These are phyloP conservation scores for Clarireedia sp. DNA, from an alignment of 2,329 filamentous ascomycete genomes.

Conservation along the genomic window DNA sequence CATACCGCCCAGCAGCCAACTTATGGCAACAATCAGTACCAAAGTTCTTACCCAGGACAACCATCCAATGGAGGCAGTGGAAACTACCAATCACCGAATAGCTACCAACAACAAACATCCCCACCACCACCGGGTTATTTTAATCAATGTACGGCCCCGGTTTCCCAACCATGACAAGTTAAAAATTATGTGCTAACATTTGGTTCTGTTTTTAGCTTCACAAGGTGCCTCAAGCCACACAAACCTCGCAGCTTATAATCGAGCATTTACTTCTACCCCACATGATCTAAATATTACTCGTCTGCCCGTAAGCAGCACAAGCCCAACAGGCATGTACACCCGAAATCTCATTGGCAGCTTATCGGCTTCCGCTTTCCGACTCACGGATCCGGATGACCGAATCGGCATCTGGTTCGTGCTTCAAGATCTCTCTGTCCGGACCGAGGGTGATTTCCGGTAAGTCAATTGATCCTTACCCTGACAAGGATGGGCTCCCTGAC, in stretches of 20 bases:
- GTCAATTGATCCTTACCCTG: slow-evolving; percentile 19
- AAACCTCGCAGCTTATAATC: slow-evolving; percentile 6
- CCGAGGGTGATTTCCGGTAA: slow-evolving; percentile 84
- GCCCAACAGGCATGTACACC: slow-evolving; percentile 78
- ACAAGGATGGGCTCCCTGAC: background rate
- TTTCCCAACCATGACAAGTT: background rate
- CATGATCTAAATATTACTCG: slow-evolving; percentile 18
- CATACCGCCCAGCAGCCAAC: background rate
- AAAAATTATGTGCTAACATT: background rate
- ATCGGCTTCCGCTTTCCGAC: slow-evolving; percentile 76
- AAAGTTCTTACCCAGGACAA: background rate
- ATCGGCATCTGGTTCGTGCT: slow-evolving; percentile 95
- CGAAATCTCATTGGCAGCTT: slow-evolving; percentile 90
- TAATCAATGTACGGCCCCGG: slow-evolving; percentile 1
- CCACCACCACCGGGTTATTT: slow-evolving; percentile 4
- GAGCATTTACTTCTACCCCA: slow-evolving; percentile 12
- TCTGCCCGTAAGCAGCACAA: slow-evolving; percentile 25
- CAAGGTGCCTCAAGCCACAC: slow-evolving; percentile 13
- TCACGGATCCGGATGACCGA: slow-evolving; percentile 71
- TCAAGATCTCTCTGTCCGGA: slow-evolving; percentile 89
- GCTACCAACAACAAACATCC: slow-evolving; percentile 33
- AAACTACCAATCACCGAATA: slow-evolving; percentile 27
- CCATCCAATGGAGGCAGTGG: slow-evolving; percentile 2
- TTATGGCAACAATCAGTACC: background rate
- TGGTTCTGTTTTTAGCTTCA: slow-evolving; percentile 1